These are phyloP conservation scores for Zygnema cylindricum DNA, from an alignment of 139 green algal genomes.

Conservation along the genomic window DNA sequence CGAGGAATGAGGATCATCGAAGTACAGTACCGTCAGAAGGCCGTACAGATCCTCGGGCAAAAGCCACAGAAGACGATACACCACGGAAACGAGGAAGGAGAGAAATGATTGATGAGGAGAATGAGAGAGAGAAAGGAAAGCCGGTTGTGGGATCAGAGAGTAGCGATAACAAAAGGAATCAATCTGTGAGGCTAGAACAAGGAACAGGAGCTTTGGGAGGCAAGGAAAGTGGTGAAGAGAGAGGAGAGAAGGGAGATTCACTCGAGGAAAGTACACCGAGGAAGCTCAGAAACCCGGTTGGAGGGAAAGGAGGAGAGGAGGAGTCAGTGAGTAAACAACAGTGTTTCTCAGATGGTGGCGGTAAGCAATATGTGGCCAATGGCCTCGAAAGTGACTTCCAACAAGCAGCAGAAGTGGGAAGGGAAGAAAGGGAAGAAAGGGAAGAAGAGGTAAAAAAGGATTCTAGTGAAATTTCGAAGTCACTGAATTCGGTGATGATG, in stretches of 20 bases:
- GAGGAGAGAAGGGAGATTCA: too few species aligned
- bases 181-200: too few species aligned
- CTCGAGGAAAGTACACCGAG: too few species aligned
- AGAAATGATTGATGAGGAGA: not conserved
- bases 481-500: not conserved
- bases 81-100: not conserved
- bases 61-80: not conserved
- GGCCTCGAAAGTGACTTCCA: not conserved
- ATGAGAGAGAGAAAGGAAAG: not conserved
- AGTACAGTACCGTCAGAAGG: too few species aligned
- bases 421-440: not conserved
- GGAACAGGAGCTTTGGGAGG: too few species aligned
- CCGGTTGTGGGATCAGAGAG: not conserved
- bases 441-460: not conserved
- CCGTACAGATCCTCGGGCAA: too few species aligned
- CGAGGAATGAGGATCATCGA: not conserved
- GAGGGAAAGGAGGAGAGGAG: not conserved
- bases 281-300: too few species aligned
- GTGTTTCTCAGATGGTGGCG: too few species aligned
- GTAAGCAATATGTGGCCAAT: too few species aligned
- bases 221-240: too few species aligned
- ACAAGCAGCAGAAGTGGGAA: not conserved
- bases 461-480: not conserved
- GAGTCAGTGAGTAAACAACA: not conserved
- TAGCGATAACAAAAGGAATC: not conserved